Evolutionary conservation across 768 basidiomycete species (phyloP).

Genomic region (Macrolepiota fuliginosa): DNA sequence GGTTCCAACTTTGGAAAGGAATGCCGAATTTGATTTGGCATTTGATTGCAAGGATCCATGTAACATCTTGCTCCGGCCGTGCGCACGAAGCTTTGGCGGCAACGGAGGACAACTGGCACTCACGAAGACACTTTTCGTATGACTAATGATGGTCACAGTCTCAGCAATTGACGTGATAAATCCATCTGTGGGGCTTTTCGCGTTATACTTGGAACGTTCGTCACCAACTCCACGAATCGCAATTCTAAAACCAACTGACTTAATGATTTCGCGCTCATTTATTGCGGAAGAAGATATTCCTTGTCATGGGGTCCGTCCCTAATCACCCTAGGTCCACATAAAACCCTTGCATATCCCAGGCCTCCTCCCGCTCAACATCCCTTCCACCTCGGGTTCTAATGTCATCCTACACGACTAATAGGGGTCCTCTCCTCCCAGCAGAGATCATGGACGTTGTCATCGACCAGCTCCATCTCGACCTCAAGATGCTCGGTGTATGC

Average conservation of each 20-base stretch:
- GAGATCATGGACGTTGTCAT: slow-evolving; percentile 35
- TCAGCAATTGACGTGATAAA: slow-evolving; percentile 1
- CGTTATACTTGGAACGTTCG: slow-evolving; percentile 6
- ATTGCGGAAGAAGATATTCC: not conserved
- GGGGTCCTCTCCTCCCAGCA: slow-evolving; percentile 20
- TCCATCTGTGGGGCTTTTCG: not conserved
- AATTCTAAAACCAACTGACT: not conserved
- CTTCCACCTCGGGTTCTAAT: not conserved
- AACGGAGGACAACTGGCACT: too few relatives aligned
- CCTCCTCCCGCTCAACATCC: not conserved
- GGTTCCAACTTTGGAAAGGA: not conserved
- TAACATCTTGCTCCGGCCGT: not conserved
- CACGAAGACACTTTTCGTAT: not conserved
- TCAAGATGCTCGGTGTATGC: slow-evolving; percentile 22
- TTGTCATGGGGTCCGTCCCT: not conserved
- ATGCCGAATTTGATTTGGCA: not conserved
- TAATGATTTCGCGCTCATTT: not conserved
- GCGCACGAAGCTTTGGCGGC: too few relatives aligned
- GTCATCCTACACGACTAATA: not conserved
- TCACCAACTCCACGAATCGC: not conserved
- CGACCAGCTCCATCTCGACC: slow-evolving; percentile 28
- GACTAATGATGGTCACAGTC: not conserved
- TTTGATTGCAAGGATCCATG: not conserved
- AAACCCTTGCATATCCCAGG: not conserved
- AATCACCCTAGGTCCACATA: not conserved